A percentile compares a stretch with the other conserved stretches of the same genome.
These are phyloP conservation scores for Microascus cirrosus DNA, from an alignment of 2,329 filamentous ascomycete species.

Conservation along the genomic window DNA sequence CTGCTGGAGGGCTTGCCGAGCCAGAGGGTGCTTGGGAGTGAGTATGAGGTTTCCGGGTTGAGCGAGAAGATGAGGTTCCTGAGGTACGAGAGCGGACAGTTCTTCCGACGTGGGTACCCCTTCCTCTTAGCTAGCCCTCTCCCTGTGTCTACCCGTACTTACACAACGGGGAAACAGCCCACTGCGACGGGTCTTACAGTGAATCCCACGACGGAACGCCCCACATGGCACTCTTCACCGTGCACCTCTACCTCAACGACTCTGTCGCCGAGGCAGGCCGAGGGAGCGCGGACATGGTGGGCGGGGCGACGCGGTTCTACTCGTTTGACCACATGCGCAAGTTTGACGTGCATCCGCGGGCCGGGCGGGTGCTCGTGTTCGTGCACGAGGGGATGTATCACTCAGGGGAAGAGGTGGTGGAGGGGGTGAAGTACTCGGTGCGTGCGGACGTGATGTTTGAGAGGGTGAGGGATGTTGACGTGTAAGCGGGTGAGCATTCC, in stretches of 20 bases:
- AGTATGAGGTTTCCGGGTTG: slow-evolving; percentile 36
- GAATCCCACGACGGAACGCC: not conserved
- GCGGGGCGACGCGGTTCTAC: slow-evolving; percentile 45
- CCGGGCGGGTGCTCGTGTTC: slow-evolving; percentile 48
- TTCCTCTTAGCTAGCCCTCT: slow-evolving; percentile 24
- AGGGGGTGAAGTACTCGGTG: slow-evolving; percentile 37
- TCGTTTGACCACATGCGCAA: slow-evolving; percentile 27
- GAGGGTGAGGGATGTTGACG: not conserved
- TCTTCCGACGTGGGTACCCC: slow-evolving; percentile 43
- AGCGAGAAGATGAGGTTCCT: slow-evolving; percentile 70
- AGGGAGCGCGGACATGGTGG: slow-evolving; percentile 21
- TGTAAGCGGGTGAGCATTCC: not conserved
- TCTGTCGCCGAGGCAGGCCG: slow-evolving; percentile 9
- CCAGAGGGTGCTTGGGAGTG: slow-evolving; percentile 11
- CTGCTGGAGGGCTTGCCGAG: slow-evolving; percentile 26
- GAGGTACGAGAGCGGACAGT: slow-evolving; percentile 60
- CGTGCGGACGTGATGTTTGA: not conserved
- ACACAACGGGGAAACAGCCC: slow-evolving; percentile 15
- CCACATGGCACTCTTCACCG: not conserved
- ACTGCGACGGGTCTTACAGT: slow-evolving; percentile 54
- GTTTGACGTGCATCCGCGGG: slow-evolving; percentile 44
- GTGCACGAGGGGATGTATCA: slow-evolving; percentile 33
- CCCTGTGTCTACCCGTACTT: too few relatives aligned
- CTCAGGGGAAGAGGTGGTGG: slow-evolving; percentile 38
- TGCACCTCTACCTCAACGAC: slow-evolving; percentile 17